Base-by-base conservation (phyloP, 768 basidiomycete species). In the Coprinellus micaceus region DNA sequence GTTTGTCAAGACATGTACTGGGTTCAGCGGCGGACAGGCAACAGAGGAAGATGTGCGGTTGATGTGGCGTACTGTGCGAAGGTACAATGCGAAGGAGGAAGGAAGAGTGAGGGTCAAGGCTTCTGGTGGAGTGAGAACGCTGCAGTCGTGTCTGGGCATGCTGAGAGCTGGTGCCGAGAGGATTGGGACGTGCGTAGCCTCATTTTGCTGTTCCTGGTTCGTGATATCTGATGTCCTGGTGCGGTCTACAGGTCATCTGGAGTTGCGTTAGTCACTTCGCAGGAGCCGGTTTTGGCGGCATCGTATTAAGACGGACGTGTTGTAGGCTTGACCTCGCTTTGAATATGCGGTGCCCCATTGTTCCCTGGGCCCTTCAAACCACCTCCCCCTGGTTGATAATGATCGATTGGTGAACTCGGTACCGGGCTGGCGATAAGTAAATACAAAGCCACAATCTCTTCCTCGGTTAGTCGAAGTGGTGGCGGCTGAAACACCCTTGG, bases 1-100 rank as follows among this genome's bases (percentile, higher is more conserved):
- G 0, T 82, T 78, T 53, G 79, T 82, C n/a, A 81, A 82, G 65
- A 82, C 80, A 0, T 79, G 74, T 48, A 82, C 80, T 0, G 80
- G 80, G 2, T 82, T 82, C 55, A 71, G 67, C 4, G 73, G 77
- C 4, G 79, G 80, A 26, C 78, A 72, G 0, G 80, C 81, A 1
- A 74, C 73, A 1, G 66, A 66, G 40, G 71, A 72, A 26, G 80
- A 82, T 61, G 78, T 81, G 0, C 60, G 60, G 6, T 61, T 80
- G 44, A 77, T 81, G 76, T 74, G 69, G 52, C 70, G 63, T 51
- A 64, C 73, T 0, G 78, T 80, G 15, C 59, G 44, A 41, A 64
- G 64, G 30, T 30, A 52, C 21, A 54, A 46, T 2, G 65, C 62
- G 7, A 72, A 72, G 52, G 74, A 70, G 55, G 64, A 61, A 12